Evolutionary conservation across 176 grass and related monocot genomes (phyloP), one percentile per base, ranked within the genome.

Genomic region (Miscanthus lutarioriparius): DNA sequence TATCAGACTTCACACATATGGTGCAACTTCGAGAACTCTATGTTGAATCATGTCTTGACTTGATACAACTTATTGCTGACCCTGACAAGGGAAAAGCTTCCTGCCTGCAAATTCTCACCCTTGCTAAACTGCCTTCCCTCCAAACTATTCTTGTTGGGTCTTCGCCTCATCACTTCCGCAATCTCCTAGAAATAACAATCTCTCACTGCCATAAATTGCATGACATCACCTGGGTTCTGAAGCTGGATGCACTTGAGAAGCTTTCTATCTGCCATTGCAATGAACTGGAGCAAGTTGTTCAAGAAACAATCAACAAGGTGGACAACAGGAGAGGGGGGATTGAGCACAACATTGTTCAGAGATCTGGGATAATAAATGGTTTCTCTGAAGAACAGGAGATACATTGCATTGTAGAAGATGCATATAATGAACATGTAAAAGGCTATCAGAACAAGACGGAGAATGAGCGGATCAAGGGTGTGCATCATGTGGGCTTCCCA

Each of bases 131-230:
- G 38, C 87, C 86, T 40, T 48, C 85, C 20, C 86, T 94, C 4
- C 49, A 87, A 47, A 80, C 38, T 38, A 77, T 94, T 49, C 63
- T 36, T 15, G 61, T 94, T 56, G 80, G 84, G 1, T 14, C 80
- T 37, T 84, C 53, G 1, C 70, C 79, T 38, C 78, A 91, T 78
- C 81, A 88, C 32, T 91, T 94, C 22, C 76, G 85, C 27, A 84
- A 88, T 2, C 92, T 94, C 77, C 70, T 74, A 43, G 83, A 94
- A 78, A 62, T 94, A 70, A 91, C 75, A 56, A 89, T 94, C 15
- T 74, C 67, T 5, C 62, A 76, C 62, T 94, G 83, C 75, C 88
- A 76, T 72, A 84, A 89, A 26, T 79, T 94, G 81, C 47, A 81
- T 3, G 12, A 89, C 12, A 51, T 87, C 8, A 84, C 75, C 10